Evolutionary conservation across 1,284 basidiomycete species (phyloP).

Genomic region (Puccinia hordei): DNA sequence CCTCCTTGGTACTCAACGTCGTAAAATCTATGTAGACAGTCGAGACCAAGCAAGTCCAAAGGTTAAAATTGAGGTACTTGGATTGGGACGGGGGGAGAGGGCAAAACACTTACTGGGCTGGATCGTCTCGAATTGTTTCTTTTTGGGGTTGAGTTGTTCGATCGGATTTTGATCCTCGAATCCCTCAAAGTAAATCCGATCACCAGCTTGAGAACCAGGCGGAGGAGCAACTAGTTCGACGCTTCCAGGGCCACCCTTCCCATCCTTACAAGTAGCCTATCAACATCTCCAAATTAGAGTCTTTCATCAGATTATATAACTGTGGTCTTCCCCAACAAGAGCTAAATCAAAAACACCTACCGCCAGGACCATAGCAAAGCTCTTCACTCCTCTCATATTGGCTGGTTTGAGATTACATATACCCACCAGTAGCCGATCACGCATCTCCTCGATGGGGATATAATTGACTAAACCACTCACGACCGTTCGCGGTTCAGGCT

Average conservation of each 20-base stretch:
- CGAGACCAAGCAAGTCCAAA: neutral
- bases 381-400: conserved; percentile 92
- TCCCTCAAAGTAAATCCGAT: conserved; percentile 90
- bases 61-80: too few relatives aligned
- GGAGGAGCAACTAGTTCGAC: conserved; percentile 89
- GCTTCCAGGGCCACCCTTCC: conserved; percentile 68
- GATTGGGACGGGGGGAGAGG: neutral
- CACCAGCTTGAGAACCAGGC: conserved; percentile 79
- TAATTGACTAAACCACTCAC: conserved; percentile 93
- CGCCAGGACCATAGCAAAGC: conserved; percentile 92
- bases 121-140: conserved; percentile 93
- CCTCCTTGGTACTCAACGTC: conserved; percentile 79
- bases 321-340: too few relatives aligned
- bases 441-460: conserved; percentile 90
- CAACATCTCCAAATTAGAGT: too few relatives aligned
- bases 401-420: conserved; percentile 95
- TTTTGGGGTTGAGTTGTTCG: conserved; percentile 87
- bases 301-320: too few relatives aligned
- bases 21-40: conserved; percentile 68
- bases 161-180: conserved; percentile 64
- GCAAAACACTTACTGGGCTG: conserved; percentile 69
- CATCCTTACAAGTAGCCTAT: conserved; percentile 81
- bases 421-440: conserved; percentile 77
- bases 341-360: conserved; percentile 63
- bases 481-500: conserved; percentile 86